Evolutionary conservation across 2,329 filamentous ascomycete genomes (phyloP).

Genomic region (Sclerotinia subarctica): DNA sequence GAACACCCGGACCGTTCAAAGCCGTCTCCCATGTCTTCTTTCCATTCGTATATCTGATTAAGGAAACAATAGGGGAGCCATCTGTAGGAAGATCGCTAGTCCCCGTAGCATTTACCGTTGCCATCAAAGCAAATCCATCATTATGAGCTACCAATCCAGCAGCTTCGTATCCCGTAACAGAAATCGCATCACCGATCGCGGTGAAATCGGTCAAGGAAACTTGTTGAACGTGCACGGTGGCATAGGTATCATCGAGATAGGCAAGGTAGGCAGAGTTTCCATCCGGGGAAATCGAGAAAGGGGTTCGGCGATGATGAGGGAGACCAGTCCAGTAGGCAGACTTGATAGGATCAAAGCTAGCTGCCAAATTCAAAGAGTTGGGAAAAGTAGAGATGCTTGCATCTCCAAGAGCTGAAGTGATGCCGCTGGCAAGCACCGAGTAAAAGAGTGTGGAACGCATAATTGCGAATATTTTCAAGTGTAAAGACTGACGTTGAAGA

Average conservation of each 20-base stretch:
- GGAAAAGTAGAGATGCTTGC: slow-evolving; percentile 36
- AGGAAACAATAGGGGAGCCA: slow-evolving; percentile 51
- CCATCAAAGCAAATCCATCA: slow-evolving; percentile 61
- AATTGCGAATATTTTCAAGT: slow-evolving; percentile 3
- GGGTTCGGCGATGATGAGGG: slow-evolving; percentile 59
- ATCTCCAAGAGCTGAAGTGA: slow-evolving; percentile 27
- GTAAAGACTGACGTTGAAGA: slow-evolving; percentile 17
- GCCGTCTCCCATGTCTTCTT: slow-evolving; percentile 56
- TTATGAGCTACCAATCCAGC: slow-evolving; percentile 60
- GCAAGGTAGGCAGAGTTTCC: slow-evolving; percentile 58
- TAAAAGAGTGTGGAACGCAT: slow-evolving; percentile 31
- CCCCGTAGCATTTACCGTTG: slow-evolving; percentile 49
- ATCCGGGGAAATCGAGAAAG: slow-evolving; percentile 60
- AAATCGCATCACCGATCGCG: slow-evolving; percentile 50
- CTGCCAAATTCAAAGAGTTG: slow-evolving; percentile 48
- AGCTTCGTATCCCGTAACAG: slow-evolving; percentile 54
- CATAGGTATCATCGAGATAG: slow-evolving; percentile 55
- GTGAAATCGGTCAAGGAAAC: slow-evolving; percentile 54
- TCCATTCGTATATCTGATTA: slow-evolving; percentile 58
- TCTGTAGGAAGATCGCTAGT: slow-evolving; percentile 48
- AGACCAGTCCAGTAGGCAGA: slow-evolving; percentile 59
- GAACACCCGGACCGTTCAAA: slow-evolving; percentile 55
- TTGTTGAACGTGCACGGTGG: slow-evolving; percentile 55
- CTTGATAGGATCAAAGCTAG: slow-evolving; percentile 55
- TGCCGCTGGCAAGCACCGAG: slow-evolving; percentile 28